Base-by-base conservation (phyloP, 2,329 filamentous ascomycete genomes). In the Ophiocordyceps camponoti-rufipedis region DNA sequence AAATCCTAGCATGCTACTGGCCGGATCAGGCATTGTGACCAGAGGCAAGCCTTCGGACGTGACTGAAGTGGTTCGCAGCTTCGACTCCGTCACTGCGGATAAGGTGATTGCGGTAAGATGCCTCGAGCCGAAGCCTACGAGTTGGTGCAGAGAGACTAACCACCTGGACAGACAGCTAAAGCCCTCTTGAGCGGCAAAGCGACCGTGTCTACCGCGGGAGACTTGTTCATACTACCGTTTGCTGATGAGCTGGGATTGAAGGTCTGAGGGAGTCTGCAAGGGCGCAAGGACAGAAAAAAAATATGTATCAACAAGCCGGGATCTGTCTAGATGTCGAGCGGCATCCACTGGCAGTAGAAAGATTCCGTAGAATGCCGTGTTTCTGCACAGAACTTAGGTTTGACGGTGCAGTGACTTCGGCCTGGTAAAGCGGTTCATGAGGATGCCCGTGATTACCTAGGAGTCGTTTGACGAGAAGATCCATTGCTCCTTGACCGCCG, bases 191-290 rank as follows among this genome's bases (percentile, higher is more conserved):
- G 88, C 54, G 79, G 78, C 65, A 96, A 88, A 75, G 88, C 89
- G 44, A 82, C 85, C 45, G 84, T 95, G 51, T 82, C 86, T 50
- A 74, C 85, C 48, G 87, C 96, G 51, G 91, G 91, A 64, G 91
- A 98, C 63, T 75, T 98, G 56, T 82, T 85, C 65, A 75, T 82
- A 57, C 78, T 98, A 61, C 91, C 91, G 47, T 98, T 82, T 62
- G 91, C 87, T 53, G 85, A 88, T 68, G 91, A 98, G 62, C 73
- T 98, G 63, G 93, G 89, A 56, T 76, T 98, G 61, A 85, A 81
- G 64, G 86, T 94, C 75, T 98, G 93, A 77, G 52, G 48, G 54
- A 48, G 50, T 16, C 13, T 7, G n/a, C 33, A 53, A 50, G 54
- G 54, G 53, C 54, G 48, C 19, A 18, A 29, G 13, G 13, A 11